A percentile compares a stretch with the other conserved stretches of the same genome.
Conservation (phyloP, 2,329 filamentous ascomycete species). For the Penicillium vulpinum region DNA sequence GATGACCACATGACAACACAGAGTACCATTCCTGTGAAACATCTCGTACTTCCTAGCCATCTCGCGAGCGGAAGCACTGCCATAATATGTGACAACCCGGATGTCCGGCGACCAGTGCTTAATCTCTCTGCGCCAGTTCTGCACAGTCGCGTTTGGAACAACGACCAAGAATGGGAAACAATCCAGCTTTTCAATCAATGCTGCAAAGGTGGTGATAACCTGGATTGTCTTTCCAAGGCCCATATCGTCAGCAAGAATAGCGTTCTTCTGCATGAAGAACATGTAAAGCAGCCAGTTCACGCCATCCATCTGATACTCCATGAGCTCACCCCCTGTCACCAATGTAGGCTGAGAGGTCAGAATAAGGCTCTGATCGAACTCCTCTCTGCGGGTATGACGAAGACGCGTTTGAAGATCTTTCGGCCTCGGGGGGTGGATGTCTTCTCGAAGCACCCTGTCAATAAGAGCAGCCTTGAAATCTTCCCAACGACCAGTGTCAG, state of each 20-base stretch:
- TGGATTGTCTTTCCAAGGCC: slow-evolving; percentile 97
- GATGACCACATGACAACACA: slow-evolving; percentile 87
- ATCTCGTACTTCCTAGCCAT: slow-evolving; percentile 82
- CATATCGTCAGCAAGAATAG: slow-evolving; percentile 96
- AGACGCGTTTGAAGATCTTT: slow-evolving; percentile 66
- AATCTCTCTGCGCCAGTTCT: slow-evolving; percentile 97
- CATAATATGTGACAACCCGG: slow-evolving; percentile 90
- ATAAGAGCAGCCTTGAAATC: slow-evolving; percentile 82
- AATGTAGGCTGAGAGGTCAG: slow-evolving; percentile 70
- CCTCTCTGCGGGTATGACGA: slow-evolving; percentile 61
- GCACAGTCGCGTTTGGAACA: slow-evolving; percentile 89
- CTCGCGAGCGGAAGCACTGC: slow-evolving; percentile 70
- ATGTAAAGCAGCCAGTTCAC: slow-evolving; percentile 94
- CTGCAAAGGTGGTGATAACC: slow-evolving; percentile 77
- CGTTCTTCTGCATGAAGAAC: slow-evolving; percentile 78
- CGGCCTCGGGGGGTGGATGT: slow-evolving; percentile 62
- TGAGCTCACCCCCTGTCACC: slow-evolving; percentile 76
- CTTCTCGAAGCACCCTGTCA: slow-evolving; percentile 78
- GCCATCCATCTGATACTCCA: slow-evolving; percentile 91
- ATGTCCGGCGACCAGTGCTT: slow-evolving; percentile 87
- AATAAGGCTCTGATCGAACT: slow-evolving; percentile 67
- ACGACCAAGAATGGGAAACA: slow-evolving; percentile 93
- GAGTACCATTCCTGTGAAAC: slow-evolving; percentile 64
- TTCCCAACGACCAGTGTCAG: slow-evolving; percentile 65
- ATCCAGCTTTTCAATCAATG: slow-evolving; percentile 66